Conservation (phyloP, 2,329 filamentous ascomycete species). For the Sclerotinia sclerotiorum region DNA sequence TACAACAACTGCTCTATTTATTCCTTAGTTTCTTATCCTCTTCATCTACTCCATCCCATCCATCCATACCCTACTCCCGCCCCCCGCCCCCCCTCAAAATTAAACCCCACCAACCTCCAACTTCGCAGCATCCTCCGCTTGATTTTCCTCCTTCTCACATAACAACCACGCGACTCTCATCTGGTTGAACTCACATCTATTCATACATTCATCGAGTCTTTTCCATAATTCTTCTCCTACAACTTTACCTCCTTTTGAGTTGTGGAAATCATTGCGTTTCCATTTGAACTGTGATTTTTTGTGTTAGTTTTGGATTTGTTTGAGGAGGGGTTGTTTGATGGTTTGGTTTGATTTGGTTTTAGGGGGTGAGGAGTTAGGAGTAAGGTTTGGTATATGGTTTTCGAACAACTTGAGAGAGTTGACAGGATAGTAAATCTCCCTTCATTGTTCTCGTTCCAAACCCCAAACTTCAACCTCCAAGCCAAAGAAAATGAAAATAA, state of each 20-base stretch:
- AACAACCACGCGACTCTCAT: slow-evolving; percentile 21
- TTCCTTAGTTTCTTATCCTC: no score
- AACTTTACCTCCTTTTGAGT: slow-evolving; percentile 16
- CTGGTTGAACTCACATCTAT: slow-evolving; percentile 9
- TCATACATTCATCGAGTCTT: slow-evolving; percentile 15
- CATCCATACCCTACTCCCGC: no score
- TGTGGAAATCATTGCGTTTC: slow-evolving; percentile 21
- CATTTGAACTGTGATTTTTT: slow-evolving; percentile 18
- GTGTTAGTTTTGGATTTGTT: background rate
- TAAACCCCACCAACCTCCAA: background rate
- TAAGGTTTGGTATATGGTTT: background rate
- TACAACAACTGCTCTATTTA: no score
- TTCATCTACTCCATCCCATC: no score
- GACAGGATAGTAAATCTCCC: background rate
- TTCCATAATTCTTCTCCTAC: slow-evolving; percentile 14
- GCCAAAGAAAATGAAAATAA: no score
- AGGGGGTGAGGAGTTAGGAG: no score
- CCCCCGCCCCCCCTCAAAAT: background rate
- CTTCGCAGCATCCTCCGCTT: slow-evolving; percentile 4
- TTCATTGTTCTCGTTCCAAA: no score
- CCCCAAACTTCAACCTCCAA: no score
- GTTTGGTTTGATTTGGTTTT: background rate
- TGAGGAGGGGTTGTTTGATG: background rate
- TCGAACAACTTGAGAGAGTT: no score
- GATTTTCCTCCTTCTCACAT: slow-evolving; percentile 18